phyloP scores from a whole-genome alignment of 2,329 filamentous ascomycete genomes.

The Alternaria sp. region DNA sequence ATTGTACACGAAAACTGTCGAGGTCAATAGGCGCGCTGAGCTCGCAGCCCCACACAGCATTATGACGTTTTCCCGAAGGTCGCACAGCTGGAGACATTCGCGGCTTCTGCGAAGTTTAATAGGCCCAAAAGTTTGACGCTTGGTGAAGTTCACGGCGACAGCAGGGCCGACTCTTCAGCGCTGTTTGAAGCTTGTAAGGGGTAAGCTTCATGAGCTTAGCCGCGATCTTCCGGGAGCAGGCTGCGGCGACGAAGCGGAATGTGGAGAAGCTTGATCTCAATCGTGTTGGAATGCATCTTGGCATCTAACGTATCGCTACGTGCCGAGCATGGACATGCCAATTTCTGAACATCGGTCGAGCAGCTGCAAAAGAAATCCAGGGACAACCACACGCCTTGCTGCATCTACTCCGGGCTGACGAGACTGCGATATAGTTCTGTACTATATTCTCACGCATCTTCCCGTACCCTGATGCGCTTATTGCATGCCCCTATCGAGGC shows the following conservation, averaged over 20 bases:
- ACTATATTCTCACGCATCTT: slow-evolving; percentile 19
- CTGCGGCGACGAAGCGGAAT: slow-evolving; percentile 19
- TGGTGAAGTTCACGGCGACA: background rate
- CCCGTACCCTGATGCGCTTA: slow-evolving; percentile 27
- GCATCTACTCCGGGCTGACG: slow-evolving; percentile 20
- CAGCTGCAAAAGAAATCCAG: slow-evolving; percentile 23
- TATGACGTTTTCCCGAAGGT: background rate
- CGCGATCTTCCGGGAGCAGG: slow-evolving; percentile 4
- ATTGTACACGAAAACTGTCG: background rate
- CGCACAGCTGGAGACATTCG: background rate
- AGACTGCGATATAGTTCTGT: slow-evolving; percentile 2
- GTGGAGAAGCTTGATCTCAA: slow-evolving; percentile 19
- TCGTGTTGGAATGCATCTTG: slow-evolving; percentile 11
- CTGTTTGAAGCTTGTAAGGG: slow-evolving; percentile 6
- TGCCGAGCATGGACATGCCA: slow-evolving; percentile 35
- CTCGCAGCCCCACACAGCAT: background rate
- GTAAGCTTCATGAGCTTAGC: slow-evolving; percentile 3
- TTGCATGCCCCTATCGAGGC: slow-evolving; percentile 21
- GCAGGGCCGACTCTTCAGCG: slow-evolving; percentile 2
- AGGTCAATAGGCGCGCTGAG: background rate
- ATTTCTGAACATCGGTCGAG: slow-evolving; percentile 17
- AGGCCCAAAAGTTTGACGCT: background rate
- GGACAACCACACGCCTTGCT: slow-evolving; percentile 14
- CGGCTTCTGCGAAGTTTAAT: background rate
- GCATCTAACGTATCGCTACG: slow-evolving; percentile 17